A percentile compares a stretch with the other conserved stretches of the same genome.
Conservation (phyloP, 1,284 basidiomycete species). For the Ganoderma boninense region DNA sequence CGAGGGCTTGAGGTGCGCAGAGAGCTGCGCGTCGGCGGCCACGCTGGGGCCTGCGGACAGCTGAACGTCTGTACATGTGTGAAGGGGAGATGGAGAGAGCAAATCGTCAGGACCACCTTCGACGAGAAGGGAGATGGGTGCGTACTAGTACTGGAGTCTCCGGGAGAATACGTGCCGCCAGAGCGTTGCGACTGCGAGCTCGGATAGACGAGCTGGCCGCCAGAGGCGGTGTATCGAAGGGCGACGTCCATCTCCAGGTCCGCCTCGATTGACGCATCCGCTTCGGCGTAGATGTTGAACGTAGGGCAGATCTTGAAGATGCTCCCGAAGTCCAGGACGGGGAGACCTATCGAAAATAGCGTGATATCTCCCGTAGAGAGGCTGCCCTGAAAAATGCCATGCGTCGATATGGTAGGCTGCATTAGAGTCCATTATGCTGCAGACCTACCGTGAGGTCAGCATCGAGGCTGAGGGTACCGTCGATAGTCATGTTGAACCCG, state of each 20-base stretch:
- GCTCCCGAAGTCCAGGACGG: slow-evolving; percentile 16
- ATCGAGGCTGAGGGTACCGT: not conserved
- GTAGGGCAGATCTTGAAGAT: slow-evolving; percentile 45
- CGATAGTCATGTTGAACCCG: slow-evolving; percentile 3
- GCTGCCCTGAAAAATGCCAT: slow-evolving; percentile 1
- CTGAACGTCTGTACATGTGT: slow-evolving; percentile 51
- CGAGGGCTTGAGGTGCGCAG: slow-evolving; percentile 26
- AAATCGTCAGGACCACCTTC: too few species aligned
- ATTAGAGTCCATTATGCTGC: too few species aligned
- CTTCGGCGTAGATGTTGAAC: slow-evolving; percentile 42
- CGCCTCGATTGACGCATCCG: slow-evolving; percentile 42
- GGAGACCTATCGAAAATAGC: not conserved
- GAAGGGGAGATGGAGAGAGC: too few species aligned
- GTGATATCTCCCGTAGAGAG: slow-evolving; percentile 1
- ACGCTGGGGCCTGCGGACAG: slow-evolving; percentile 50
- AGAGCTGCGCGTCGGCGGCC: slow-evolving; percentile 52
- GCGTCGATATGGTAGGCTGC: too few species aligned
- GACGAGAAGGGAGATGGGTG: too few species aligned
- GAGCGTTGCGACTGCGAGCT: slow-evolving; percentile 30
- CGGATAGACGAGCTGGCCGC: slow-evolving; percentile 54
- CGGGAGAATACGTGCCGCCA: slow-evolving; percentile 32
- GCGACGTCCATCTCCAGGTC: slow-evolving; percentile 49
- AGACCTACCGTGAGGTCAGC: slow-evolving; percentile 3
- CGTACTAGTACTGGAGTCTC: not conserved
- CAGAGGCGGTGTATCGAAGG: slow-evolving; percentile 40